Percentiles rank a stretch among this genome's conserved stretches.
These are phyloP conservation scores for Globisporangium radiosum DNA, from an alignment of 352 stramenopile genomes.

Conservation along the genomic window DNA sequence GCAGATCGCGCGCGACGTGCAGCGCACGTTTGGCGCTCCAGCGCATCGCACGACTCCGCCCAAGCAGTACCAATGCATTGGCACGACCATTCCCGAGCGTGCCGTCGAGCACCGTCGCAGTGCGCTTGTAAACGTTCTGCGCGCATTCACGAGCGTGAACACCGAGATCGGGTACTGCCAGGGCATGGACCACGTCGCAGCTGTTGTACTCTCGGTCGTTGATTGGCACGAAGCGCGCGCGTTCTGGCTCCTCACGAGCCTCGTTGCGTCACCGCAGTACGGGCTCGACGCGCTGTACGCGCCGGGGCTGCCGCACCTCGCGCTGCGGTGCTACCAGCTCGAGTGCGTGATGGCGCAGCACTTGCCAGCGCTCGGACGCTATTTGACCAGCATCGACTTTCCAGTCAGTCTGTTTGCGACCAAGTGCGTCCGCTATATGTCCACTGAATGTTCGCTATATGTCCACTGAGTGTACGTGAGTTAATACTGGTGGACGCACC, in stretches of 20 bases:
- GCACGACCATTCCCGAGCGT: slow-evolving; percentile 6
- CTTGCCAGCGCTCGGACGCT: slow-evolving; percentile 29
- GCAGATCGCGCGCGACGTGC: slow-evolving; percentile 65
- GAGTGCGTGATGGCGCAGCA: slow-evolving; percentile 38
- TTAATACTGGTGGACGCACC: too few species aligned
- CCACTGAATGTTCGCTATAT: background rate
- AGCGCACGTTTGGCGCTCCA: slow-evolving; percentile 60
- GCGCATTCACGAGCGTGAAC: slow-evolving; percentile 58
- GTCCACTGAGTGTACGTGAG: too few species aligned
- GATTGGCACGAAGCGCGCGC: slow-evolving; percentile 58
- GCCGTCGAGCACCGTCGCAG: slow-evolving; percentile 24
- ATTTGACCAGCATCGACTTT: slow-evolving; percentile 57
- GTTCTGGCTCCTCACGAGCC: slow-evolving; percentile 65
- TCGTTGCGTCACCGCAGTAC: slow-evolving; percentile 47
- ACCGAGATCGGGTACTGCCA: slow-evolving; percentile 71
- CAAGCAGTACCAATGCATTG: slow-evolving; percentile 15
- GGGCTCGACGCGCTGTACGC: slow-evolving; percentile 56
- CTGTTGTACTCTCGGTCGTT: slow-evolving; percentile 53
- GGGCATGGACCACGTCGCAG: slow-evolving; percentile 66
- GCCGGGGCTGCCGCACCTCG: slow-evolving; percentile 49
- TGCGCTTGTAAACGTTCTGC: slow-evolving; percentile 52
- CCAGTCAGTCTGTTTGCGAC: slow-evolving; percentile 65
- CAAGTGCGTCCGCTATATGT: slow-evolving; percentile 22
- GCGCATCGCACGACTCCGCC: slow-evolving; percentile 29
- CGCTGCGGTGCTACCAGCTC: slow-evolving; percentile 63